phyloP scores from a whole-genome alignment of 108 stramenopile species.

The Stephanodiscus minutulus region DNA sequence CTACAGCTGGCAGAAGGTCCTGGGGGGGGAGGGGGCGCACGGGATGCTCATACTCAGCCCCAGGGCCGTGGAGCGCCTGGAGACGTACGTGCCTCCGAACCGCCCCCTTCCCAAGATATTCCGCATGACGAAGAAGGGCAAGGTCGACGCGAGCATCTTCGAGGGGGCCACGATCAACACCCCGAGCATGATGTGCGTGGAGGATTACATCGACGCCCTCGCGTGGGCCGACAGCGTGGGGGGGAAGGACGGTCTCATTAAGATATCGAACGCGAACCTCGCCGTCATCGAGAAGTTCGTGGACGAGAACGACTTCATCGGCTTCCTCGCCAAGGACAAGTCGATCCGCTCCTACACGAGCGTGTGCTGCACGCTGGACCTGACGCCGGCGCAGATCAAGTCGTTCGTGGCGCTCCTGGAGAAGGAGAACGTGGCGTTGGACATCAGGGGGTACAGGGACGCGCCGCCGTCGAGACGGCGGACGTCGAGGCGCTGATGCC shows the following conservation, averaged over 20 bases:
- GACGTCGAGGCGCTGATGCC: slow-evolving; percentile 98
- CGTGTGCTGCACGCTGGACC: slow-evolving; percentile 95
- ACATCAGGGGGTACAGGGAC: slow-evolving; percentile 99
- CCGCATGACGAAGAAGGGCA: slow-evolving; percentile 97
- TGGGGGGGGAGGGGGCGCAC: slow-evolving; percentile 99
- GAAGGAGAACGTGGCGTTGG: slow-evolving; percentile 92
- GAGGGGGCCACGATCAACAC: slow-evolving; percentile 99
- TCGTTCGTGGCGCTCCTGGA: slow-evolving; percentile 92
- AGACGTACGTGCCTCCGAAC: slow-evolving; percentile 90
- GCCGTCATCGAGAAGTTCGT: slow-evolving; percentile 93
- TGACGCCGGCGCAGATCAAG: slow-evolving; percentile 94
- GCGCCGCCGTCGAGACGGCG: slow-evolving; percentile 97
- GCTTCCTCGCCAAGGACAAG: slow-evolving; percentile 97
- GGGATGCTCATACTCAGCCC: slow-evolving; percentile 97
- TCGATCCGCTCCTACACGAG: slow-evolving; percentile 94
- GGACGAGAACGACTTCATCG: slow-evolving; percentile 91
- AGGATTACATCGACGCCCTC: slow-evolving; percentile 99
- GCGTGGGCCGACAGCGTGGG: slow-evolving; percentile 94
- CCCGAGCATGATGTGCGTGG: slow-evolving; percentile 98
- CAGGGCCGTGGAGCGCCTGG: slow-evolving; percentile 96
- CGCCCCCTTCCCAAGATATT: slow-evolving; percentile 99
- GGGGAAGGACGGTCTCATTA: slow-evolving; percentile 92
- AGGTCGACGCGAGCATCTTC: slow-evolving; percentile 94
- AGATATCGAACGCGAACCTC: slow-evolving; percentile 90
- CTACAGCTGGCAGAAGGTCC: slow-evolving; percentile 99